A percentile compares a stretch with the other conserved stretches of the same genome.
These are phyloP conservation scores for Starmera stellimalicola DNA, from an alignment of 1,139 yeast species.

Conservation along the genomic window DNA sequence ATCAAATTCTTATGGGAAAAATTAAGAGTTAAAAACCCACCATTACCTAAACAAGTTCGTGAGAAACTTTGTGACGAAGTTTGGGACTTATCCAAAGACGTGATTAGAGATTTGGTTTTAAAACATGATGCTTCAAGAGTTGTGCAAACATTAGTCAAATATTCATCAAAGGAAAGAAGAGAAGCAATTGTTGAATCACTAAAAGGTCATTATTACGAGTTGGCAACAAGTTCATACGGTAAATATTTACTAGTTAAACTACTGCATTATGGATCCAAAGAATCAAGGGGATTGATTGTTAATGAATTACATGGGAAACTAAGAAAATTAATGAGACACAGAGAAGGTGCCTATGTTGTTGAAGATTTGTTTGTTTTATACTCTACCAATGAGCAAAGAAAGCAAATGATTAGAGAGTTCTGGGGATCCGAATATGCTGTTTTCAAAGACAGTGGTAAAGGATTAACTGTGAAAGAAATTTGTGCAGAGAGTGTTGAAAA, in stretches of 20 bases:
- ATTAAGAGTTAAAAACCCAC: slow-evolving; percentile 76
- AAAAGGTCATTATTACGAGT: slow-evolving; percentile 67
- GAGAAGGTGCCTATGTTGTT: slow-evolving; percentile 98
- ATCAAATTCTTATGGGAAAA: slow-evolving; percentile 89
- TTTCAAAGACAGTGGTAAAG: slow-evolving; percentile 67
- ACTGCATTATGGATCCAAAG: slow-evolving; percentile 84
- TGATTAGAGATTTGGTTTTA: slow-evolving; percentile 74
- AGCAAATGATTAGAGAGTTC: slow-evolving; percentile 88
- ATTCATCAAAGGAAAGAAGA: slow-evolving; percentile 73
- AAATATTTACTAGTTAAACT: slow-evolving; percentile 83
- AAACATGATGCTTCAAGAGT: slow-evolving; percentile 97
- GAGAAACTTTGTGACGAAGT: slow-evolving; percentile 75
- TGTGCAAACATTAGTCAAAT: slow-evolving; percentile 87
- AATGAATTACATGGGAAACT: slow-evolving; percentile 85
- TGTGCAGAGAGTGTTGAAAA: slow-evolving; percentile 71
- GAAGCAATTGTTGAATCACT: slow-evolving; percentile 58
- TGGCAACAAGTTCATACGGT: slow-evolving; percentile 91
- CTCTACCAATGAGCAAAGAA: slow-evolving; percentile 74
- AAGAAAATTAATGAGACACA: slow-evolving; percentile 89
- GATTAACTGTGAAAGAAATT: slow-evolving; percentile 55
- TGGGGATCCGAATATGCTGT: slow-evolving; percentile 97
- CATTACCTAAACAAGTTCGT: slow-evolving; percentile 70
- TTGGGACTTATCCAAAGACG: slow-evolving; percentile 74
- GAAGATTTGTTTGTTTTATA: slow-evolving; percentile 88
- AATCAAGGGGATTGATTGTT: slow-evolving; percentile 63